These are phyloP conservation scores for Canavalia gladiata DNA, from an alignment of 306 rosid species.

Conservation along the genomic window DNA sequence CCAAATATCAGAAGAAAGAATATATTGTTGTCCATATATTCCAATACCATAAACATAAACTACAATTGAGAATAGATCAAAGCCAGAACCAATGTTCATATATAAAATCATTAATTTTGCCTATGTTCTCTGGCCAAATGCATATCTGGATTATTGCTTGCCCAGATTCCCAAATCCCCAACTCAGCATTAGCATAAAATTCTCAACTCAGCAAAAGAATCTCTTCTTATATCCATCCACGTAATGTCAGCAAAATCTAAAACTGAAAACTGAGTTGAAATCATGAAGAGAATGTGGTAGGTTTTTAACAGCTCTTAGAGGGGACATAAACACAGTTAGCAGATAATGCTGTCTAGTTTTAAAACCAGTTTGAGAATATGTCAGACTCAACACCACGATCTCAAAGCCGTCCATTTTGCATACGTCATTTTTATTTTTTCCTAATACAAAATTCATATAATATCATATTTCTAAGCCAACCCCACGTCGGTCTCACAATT, in stretches of 20 bases:
- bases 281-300: conserved; percentile 42
- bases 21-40: conserved; percentile 40
- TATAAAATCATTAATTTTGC: conserved; percentile 4
- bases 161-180: neutral
- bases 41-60: conserved; percentile 34
- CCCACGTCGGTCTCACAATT: conserved; percentile 52
- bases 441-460: neutral
- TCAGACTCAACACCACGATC: conserved; percentile 57
- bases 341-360: conserved; percentile 46
- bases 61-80: conserved; percentile 26
- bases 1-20: conserved; percentile 24
- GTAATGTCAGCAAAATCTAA: conserved; percentile 32
- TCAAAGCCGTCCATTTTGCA: conserved; percentile 29
- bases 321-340: conserved; percentile 46
- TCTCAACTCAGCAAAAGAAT: neutral
- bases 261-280: conserved; percentile 47
- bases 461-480: conserved; percentile 26
- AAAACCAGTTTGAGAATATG: conserved; percentile 27
- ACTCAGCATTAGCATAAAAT: conserved; percentile 38
- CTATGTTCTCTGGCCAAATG: neutral
- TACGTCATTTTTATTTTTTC: conserved; percentile 35
- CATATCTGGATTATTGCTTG: conserved; percentile 32
- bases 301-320: conserved; percentile 42
- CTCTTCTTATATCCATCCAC: conserved; percentile 38
- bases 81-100: conserved; percentile 25